Evolutionary conservation across 306 rosid species (phyloP), one percentile per base, ranked within the genome.

Genomic region (Ceratonia siliqua): DNA sequence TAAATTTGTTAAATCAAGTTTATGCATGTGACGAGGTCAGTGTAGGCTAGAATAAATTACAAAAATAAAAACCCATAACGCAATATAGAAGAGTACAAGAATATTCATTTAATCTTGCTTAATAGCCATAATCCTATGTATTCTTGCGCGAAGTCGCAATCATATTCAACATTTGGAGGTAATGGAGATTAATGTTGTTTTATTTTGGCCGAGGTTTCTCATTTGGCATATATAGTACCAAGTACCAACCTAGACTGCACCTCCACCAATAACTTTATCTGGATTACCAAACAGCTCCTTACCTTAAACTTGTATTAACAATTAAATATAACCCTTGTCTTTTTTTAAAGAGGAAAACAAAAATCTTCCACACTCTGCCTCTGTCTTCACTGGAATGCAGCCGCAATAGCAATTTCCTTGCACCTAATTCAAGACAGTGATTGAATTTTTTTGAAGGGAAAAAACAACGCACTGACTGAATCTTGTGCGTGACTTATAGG

Each of bases 401-500:
- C 53, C 46, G 41, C 8, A 20, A 15, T 14, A 8, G 42, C 41
- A 25, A 79, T 12, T 72, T 79, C 35, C 41, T 46, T n/a, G 41
- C 22, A 33, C 62, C 22, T 9, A n/a, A 3, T 10, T 56, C 8
- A 57, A 46, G 5, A 17, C 57, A 56, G 15, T 30, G 45, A 64
- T 24, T 14, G 45, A 62, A 32, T 79, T 25, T 53, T 30, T 42
- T 32, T 3, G 30, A n/a, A 22, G 13, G 20, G 3, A 50, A 49
- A 43, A 12, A 46, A 33, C 18, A 14, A 17, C 17, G 46, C 20
- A 17, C 22, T 39, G 18, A 74, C 43, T 81, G 75, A 76, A 81
- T 64, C 75, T 57, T 53, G 22, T 50, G 71, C 50, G 22, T 68
- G 58, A 65, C 79, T 48, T 66, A 33, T 76, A 28, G 41, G 21